Evolutionary conservation across 257 asterid species (phyloP).

Genomic region (Solanum etuberosum): DNA sequence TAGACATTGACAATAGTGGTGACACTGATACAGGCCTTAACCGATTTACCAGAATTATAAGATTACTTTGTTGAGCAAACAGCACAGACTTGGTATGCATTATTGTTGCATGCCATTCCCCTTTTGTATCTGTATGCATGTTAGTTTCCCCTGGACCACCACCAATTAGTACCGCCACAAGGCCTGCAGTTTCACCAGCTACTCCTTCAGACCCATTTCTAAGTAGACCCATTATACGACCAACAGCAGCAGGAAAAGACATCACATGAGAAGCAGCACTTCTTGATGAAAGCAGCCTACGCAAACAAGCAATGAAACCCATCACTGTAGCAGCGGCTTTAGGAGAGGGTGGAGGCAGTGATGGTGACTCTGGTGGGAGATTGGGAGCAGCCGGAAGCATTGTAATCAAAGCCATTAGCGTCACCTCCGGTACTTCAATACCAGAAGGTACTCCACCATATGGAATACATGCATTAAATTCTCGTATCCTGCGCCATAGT

Average conservation of each 20-base stretch:
- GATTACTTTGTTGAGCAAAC: constrained; percentile 70
- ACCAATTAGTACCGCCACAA: constrained; percentile 86
- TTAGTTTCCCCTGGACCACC: constrained; percentile 96
- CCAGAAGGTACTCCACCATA: constrained; percentile 77
- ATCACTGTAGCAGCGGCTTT: constrained; percentile 98
- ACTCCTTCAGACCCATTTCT: constrained; percentile 97
- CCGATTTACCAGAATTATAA: constrained; percentile 79
- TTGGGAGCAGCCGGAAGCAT: constrained; percentile 96
- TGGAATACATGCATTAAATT: constrained; percentile 91
- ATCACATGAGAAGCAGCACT: constrained; percentile 95
- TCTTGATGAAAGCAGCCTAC: constrained; percentile 81
- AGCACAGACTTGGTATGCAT: constrained; percentile 92
- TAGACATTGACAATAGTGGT: constrained; percentile 86
- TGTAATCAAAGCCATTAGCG: constrained; percentile 94
- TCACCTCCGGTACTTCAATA: constrained; percentile 95
- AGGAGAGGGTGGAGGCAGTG: constrained; percentile 97
- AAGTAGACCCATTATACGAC: constrained; percentile 90
- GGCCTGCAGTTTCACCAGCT: constrained; percentile 80
- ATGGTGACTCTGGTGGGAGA: constrained; percentile 93
- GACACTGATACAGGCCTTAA: constrained; percentile 83
- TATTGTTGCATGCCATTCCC: constrained; percentile 88
- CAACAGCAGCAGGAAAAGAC: constrained; percentile 99
- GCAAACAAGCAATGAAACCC: constrained; percentile 90
- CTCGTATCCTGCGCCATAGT: constrained; percentile 96
- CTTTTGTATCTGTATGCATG: constrained; percentile 63